Base-by-base conservation (phyloP, 495 filamentous ascomycete genomes). In the Astrothelium subdiscretum region DNA sequence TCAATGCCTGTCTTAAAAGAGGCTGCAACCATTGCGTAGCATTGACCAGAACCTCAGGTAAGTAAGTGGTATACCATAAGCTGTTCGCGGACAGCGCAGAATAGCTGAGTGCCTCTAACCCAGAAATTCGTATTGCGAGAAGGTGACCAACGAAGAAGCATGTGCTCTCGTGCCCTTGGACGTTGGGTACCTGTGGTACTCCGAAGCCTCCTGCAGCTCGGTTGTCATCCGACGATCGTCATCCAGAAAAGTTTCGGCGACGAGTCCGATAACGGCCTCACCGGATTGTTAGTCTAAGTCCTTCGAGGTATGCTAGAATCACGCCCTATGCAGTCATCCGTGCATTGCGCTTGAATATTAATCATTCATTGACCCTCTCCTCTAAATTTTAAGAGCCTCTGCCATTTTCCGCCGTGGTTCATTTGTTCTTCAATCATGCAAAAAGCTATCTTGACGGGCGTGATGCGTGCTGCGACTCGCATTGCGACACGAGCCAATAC, bases 161-260 rank as follows among this genome's bases (percentile, higher is more conserved):
- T n/a, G 43, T 48, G 43, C n/a, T 48, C 43, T 48, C 43, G 43
- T 22, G 43, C 31, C 32, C 62, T 15, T 35, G 27, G 31, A 64
- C 44, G 58, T 59, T 8, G 35, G 8, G 8, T 8, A 15, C 35
- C 35, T 57, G 64, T 35, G n/a, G n/a, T n/a, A n/a, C n/a, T n/a
- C n/a, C n/a, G n/a, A n/a, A n/a, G n/a, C n/a, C n/a, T n/a, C n/a
- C n/a, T n/a, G n/a, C 59, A 72, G 40, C 70, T 67, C 48, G 44
- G 66, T 20, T 71, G 72, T 62, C 71, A 70, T 20, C 71, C 70
- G 32, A 61, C 65, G 57, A 76, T 78, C 44, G 62, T 68, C 62
- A 71, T 72, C 32, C 43, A 22, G 13, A 48, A 22, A 18, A 22
- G 20, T 15, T 10, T 48, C 20, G n/a, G 13, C 20, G 43, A 5